Evolutionary conservation across 805 yeast species (phyloP).

Genomic region (Yarrowia bubula): DNA sequence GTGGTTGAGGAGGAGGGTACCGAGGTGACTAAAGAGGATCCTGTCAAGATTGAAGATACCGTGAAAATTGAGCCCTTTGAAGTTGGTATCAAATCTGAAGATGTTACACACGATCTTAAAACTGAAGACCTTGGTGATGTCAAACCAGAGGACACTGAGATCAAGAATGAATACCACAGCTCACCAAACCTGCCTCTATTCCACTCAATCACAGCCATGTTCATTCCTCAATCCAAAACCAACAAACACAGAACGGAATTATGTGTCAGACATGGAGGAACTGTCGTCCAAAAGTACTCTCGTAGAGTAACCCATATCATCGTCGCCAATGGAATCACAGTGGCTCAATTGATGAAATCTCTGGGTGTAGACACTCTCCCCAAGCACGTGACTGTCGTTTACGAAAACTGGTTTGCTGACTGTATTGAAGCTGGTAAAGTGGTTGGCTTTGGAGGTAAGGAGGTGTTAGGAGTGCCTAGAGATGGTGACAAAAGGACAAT

Average conservation of each 20-base stretch:
- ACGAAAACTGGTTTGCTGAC: constrained; percentile 25
- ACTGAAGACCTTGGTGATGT: neutral
- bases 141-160: neutral
- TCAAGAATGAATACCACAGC: neutral
- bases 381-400: neutral
- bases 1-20: neutral
- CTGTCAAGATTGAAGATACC: neutral
- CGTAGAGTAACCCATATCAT: constrained; percentile 5
- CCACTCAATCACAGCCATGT: neutral
- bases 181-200: neutral
- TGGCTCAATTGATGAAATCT: neutral
- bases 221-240: neutral
- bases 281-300: neutral
- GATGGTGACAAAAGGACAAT: neutral
- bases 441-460: neutral
- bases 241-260: neutral
- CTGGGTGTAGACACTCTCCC: neutral
- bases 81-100: neutral
- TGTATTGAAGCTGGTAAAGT: constrained; percentile 21
- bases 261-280: neutral
- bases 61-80: neutral
- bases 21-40: neutral
- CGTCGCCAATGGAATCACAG: neutral
- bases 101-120: too few relatives aligned
- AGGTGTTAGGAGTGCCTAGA: neutral